A percentile compares a stretch with the other conserved stretches of the same genome.
These are phyloP conservation scores for Astragalus membranaceus DNA, from an alignment of 306 rosid species.

Conservation along the genomic window DNA sequence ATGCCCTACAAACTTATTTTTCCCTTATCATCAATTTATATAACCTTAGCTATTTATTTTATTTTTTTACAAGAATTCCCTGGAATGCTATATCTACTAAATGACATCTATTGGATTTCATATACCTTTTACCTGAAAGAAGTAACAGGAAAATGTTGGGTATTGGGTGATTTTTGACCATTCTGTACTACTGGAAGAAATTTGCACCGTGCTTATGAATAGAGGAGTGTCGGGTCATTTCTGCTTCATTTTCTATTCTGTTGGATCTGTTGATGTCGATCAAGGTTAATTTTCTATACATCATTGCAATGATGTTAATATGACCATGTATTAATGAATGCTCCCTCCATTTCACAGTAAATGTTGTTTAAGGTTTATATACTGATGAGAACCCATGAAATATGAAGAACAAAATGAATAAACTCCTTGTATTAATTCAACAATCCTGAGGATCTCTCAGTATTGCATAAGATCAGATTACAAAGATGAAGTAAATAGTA, in stretches of 20 bases:
- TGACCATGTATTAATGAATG: background rate
- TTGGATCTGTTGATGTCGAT: background rate
- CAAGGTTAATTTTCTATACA: background rate
- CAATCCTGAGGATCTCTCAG: no score
- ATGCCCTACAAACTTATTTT: background rate
- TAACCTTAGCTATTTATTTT: background rate
- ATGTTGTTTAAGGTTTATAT: background rate
- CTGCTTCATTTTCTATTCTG: background rate
- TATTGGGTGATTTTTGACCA: background rate
- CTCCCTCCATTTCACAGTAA: background rate
- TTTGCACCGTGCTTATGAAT: background rate
- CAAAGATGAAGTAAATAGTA: no score
- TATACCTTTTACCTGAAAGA: background rate
- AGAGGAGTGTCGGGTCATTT: background rate
- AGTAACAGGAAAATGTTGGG: background rate
- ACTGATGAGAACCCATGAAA: no score
- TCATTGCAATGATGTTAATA: background rate
- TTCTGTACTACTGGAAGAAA: background rate
- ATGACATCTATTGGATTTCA: background rate
- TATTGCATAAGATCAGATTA: no score
- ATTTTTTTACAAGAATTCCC: background rate
- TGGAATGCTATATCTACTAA: background rate
- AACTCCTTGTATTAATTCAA: no score
- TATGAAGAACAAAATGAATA: no score
- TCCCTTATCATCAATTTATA: background rate